Evolutionary conservation across 176 grass and related monocot species (phyloP).

Genomic region (Chloris gayana): DNA sequence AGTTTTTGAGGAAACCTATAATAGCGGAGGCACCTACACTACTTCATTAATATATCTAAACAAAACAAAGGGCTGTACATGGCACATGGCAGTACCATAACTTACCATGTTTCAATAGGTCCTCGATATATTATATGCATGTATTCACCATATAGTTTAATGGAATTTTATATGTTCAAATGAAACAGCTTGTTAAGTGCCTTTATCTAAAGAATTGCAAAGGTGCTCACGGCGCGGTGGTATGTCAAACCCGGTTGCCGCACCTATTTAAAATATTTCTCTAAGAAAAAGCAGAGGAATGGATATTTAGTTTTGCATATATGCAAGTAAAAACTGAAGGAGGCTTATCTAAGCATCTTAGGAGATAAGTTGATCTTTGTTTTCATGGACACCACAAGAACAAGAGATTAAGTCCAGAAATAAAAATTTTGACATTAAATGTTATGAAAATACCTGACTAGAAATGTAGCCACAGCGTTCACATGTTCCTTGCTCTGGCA

Average conservation of each 20-base stretch:
- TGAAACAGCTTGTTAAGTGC: neutral
- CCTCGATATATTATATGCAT: neutral
- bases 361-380: neutral
- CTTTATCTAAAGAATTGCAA: too few relatives aligned
- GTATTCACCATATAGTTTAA: neutral
- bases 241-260: too few relatives aligned
- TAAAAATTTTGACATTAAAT: neutral
- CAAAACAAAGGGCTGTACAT: neutral
- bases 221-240: too few relatives aligned
- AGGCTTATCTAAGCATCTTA: slow-evolving; percentile 9
- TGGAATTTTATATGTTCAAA: neutral
- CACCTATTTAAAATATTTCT: too few relatives aligned
- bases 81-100: neutral
- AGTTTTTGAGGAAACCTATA: neutral
- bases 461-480: slow-evolving; percentile 86
- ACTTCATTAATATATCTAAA: neutral
- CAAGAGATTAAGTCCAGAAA: neutral
- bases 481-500: slow-evolving; percentile 95
- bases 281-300: too few relatives aligned
- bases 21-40: neutral
- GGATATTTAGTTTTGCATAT: neutral
- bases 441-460: slow-evolving; percentile 63
- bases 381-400: neutral
- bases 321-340: slow-evolving; percentile 23
- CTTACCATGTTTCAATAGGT: neutral